Evolutionary conservation across 257 asterid genomes (phyloP).

Genomic region (Gentiana straminea): DNA sequence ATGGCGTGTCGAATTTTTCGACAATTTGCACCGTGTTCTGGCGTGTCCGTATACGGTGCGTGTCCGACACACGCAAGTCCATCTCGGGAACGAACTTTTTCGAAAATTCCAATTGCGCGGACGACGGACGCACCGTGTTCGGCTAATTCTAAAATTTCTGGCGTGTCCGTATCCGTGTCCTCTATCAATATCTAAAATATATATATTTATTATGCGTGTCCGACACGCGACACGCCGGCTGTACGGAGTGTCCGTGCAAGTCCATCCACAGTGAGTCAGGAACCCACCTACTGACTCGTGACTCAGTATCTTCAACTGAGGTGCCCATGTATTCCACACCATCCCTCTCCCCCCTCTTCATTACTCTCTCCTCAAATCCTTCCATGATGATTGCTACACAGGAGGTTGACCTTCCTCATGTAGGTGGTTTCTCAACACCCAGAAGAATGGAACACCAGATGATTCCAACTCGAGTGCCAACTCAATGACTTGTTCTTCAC

Average conservation of each 20-base stretch:
- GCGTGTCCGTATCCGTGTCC: too few relatives aligned
- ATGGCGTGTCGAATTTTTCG: too few relatives aligned
- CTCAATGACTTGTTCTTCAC: constrained; percentile 19
- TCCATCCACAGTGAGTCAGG: constrained; percentile 45
- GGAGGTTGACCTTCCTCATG: neutral
- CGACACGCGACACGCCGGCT: too few relatives aligned
- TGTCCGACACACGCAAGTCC: too few relatives aligned
- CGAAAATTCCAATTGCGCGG: too few relatives aligned
- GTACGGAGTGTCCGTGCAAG: constrained; percentile 4
- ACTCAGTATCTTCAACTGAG: constrained; percentile 31
- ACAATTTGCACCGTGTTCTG: too few relatives aligned
- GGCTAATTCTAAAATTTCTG: too few relatives aligned
- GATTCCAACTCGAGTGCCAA: constrained; percentile 38
- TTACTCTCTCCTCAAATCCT: constrained; percentile 25
- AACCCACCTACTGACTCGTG: constrained; percentile 41
- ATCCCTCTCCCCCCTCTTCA: constrained; percentile 21
- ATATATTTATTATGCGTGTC: too few relatives aligned
- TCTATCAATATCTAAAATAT: too few relatives aligned
- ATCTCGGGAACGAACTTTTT: too few relatives aligned
- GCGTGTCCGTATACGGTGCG: too few relatives aligned
- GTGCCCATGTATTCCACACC: constrained; percentile 43
- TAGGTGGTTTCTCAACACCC: constrained; percentile 25
- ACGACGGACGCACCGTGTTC: too few relatives aligned
- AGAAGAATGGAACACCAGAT: constrained; percentile 27
- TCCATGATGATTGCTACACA: constrained; percentile 12